These are phyloP conservation scores for Russula abietina DNA, from an alignment of 768 basidiomycete genomes.

Conservation along the genomic window DNA sequence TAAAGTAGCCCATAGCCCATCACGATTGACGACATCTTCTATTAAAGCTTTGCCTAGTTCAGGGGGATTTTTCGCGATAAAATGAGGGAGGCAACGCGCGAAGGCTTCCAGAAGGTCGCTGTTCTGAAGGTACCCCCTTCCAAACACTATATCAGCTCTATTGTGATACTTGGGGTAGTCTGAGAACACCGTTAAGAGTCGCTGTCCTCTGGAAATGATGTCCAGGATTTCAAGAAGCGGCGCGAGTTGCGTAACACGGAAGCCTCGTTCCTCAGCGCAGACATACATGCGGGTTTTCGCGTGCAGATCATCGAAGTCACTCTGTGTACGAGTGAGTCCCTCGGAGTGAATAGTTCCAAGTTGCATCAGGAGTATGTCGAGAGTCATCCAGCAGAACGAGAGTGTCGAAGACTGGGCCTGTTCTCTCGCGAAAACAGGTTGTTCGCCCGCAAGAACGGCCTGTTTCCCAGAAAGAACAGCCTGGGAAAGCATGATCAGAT, in stretches of 20 bases:
- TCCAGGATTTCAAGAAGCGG: constrained; percentile 12
- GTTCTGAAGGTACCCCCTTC: constrained; percentile 5
- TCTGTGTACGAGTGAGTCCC: background rate
- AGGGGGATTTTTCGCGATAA: background rate
- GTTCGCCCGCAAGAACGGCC: too few relatives aligned
- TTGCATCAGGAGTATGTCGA: constrained; percentile 6
- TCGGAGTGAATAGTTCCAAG: background rate
- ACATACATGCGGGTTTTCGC: background rate
- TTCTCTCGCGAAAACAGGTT: background rate
- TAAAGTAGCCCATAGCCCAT: constrained; percentile 9
- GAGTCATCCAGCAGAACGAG: constrained; percentile 10
- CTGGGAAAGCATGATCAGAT: constrained; percentile 7
- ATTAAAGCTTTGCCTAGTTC: background rate
- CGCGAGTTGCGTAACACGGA: background rate
- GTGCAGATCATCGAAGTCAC: background rate
- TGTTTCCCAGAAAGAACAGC: too few relatives aligned
- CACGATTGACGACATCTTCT: background rate
- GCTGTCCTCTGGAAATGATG: background rate
- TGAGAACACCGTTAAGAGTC: background rate
- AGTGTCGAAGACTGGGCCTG: background rate
- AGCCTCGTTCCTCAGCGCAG: background rate
- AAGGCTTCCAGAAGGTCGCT: constrained; percentile 2
- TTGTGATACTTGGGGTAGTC: background rate
- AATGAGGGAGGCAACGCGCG: background rate
- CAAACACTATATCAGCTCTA: background rate